Evolutionary conservation across 441 rosid genomes (phyloP).

Genomic region (Gossypium gossypioides): DNA sequence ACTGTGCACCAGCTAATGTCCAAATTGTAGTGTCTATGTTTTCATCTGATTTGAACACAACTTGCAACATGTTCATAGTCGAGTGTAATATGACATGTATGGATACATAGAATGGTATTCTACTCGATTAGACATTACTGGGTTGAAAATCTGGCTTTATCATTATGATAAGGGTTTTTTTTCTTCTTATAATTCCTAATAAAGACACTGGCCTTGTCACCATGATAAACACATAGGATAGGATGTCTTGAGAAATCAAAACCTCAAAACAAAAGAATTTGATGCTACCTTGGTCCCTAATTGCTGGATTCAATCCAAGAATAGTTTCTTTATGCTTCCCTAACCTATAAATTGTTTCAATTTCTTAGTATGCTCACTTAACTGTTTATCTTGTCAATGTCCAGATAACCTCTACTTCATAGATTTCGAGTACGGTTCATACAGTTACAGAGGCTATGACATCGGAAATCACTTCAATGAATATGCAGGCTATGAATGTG

Average conservation of each 20-base stretch:
- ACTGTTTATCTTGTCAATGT: slow-evolving; percentile 19
- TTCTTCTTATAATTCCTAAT: not conserved
- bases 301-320: not conserved
- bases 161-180: not conserved
- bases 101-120: not conserved
- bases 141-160: not conserved
- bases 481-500: slow-evolving; percentile 93
- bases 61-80: not conserved
- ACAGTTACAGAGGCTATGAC: slow-evolving; percentile 88
- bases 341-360: not conserved
- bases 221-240: not conserved
- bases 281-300: not conserved
- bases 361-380: slow-evolving; percentile 16
- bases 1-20: not conserved
- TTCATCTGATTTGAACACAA: not conserved
- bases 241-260: not conserved
- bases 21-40: not conserved
- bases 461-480: slow-evolving; percentile 96
- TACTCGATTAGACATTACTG: not conserved
- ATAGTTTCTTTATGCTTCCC: not conserved
- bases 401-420: slow-evolving; percentile 80
- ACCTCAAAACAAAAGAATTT: not conserved
- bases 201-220: not conserved
- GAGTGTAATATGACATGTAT: not conserved
- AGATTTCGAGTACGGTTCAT: slow-evolving; percentile 96